These are phyloP conservation scores for Pleurotus ostreatus DNA, from an alignment of 768 basidiomycete species.

Conservation along the genomic window DNA sequence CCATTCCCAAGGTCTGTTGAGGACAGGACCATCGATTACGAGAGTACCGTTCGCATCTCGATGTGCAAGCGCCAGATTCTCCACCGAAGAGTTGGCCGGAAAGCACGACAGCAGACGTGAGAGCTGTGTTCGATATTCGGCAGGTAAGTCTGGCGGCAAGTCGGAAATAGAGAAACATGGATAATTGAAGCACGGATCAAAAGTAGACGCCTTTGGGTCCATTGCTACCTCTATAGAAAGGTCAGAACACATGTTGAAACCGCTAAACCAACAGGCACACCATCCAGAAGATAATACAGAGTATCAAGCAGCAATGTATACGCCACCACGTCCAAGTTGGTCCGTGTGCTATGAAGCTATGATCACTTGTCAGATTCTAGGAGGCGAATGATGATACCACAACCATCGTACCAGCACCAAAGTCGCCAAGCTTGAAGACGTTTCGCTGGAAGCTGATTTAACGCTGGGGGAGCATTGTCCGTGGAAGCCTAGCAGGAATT, in stretches of 20 bases:
- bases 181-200: slow-evolving; percentile 66
- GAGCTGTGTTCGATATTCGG: slow-evolving; percentile 54
- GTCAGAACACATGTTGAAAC: no score
- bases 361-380: slow-evolving; percentile 3
- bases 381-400: slow-evolving; percentile 9
- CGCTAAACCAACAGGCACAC: slow-evolving; percentile 29
- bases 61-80: slow-evolving; percentile 55
- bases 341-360: slow-evolving; percentile 54
- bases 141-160: slow-evolving; percentile 53
- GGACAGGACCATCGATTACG: slow-evolving; percentile 47
- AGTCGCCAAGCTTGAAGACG: slow-evolving; percentile 43
- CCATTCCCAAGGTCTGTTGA: slow-evolving; percentile 87
- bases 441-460: slow-evolving; percentile 38
- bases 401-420: slow-evolving; percentile 45
- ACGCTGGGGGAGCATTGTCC: slow-evolving; percentile 50
- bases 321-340: slow-evolving; percentile 47
- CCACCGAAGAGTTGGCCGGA: slow-evolving; percentile 45
- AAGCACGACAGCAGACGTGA: slow-evolving; percentile 54
- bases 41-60: slow-evolving; percentile 51
- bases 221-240: slow-evolving; percentile 50
- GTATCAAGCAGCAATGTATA: slow-evolving; percentile 74
- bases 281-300: slow-evolving; percentile 68
- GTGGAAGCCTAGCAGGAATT: slow-evolving; percentile 69
- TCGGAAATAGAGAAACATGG: slow-evolving; percentile 46
- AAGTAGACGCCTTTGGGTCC: slow-evolving; percentile 48